Conservation (phyloP, 352 stramenopile genomes). For the Phytophthora foliorum region DNA sequence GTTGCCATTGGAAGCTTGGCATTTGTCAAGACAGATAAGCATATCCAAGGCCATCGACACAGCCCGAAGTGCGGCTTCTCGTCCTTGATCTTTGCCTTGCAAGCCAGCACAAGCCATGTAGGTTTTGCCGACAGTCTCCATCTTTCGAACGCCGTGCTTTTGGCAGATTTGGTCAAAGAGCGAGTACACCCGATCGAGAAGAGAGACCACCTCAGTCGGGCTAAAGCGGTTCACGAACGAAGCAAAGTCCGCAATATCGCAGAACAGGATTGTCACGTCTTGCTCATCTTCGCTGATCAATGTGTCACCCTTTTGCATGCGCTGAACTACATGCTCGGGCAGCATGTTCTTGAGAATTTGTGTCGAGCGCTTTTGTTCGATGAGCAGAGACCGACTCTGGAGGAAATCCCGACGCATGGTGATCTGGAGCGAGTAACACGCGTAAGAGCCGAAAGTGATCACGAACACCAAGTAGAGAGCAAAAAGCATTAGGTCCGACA, state of each 20-base stretch:
- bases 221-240: constrained; percentile 84
- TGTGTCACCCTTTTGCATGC: constrained; percentile 87
- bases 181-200: constrained; percentile 94
- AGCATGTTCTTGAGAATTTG: constrained; percentile 91
- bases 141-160: constrained; percentile 93
- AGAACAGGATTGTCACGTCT: constrained; percentile 91
- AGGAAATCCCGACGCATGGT: constrained; percentile 89
- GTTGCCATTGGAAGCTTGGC: constrained; percentile 79
- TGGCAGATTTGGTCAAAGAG: constrained; percentile 93
- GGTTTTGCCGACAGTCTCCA: constrained; percentile 94
- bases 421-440: constrained; percentile 86
- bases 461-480: constrained; percentile 80
- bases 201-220: constrained; percentile 79
- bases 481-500: constrained; percentile 75
- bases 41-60: constrained; percentile 87
- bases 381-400: constrained; percentile 77
- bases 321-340: constrained; percentile 83
- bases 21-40: constrained; percentile 73
- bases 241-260: constrained; percentile 85
- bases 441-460: constrained; percentile 77
- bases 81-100: constrained; percentile 83
- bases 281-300: constrained; percentile 90
- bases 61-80: constrained; percentile 76
- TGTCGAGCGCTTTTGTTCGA: constrained; percentile 82
- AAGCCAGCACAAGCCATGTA: constrained; percentile 91